Base-by-base conservation (phyloP, 306 rosid genomes). In the Astragalus membranaceus region DNA sequence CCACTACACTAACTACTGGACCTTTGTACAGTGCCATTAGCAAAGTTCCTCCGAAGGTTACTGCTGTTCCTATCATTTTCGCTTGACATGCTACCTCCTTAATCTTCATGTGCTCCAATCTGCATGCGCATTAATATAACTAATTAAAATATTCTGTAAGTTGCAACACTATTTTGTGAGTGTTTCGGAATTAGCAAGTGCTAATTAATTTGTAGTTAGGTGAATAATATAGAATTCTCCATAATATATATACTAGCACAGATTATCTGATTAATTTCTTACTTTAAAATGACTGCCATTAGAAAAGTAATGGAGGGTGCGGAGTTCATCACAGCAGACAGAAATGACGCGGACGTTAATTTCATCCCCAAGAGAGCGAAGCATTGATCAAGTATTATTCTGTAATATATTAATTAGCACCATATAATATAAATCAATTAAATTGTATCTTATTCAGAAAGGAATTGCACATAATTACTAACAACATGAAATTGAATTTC, bases 11-110 rank as follows among this genome's bases (percentile, higher is more conserved):
- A 26, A 92, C 48, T 0, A 74, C 73, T 0, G 96, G 92, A 16
- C 98, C 96, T 78, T 88, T 92, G 84, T 86, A 90, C 1, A 90
- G 26, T 26, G 96, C 88, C 96, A 92, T 86, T 1, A 90, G 7
- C 80, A 93, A 85, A 3, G 97, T 93, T 68, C 97, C 98, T 6
- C 83, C 79, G 2, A 93, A 85, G 0, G 97, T 88, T 64, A 88
- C 72, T 53, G 51, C 62, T 0, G 98, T 93, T 5, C 98, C 98
- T 1, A 84, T 32, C 73, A 93, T 78, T 76, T 93, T 93, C 0
- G 92, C 96, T 67, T 87, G 94, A 26, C 92, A 82, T 47, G 81
- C 64, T 4, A 84, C 6, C 65, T 78, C 88, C 81, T 74, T 88
- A 4, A 88, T 82, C 74, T 88, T 79, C 80, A 90, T 23, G 51